Conservation (phyloP, 1,139 yeast genomes). For the Taiozyma sp. region DNA sequence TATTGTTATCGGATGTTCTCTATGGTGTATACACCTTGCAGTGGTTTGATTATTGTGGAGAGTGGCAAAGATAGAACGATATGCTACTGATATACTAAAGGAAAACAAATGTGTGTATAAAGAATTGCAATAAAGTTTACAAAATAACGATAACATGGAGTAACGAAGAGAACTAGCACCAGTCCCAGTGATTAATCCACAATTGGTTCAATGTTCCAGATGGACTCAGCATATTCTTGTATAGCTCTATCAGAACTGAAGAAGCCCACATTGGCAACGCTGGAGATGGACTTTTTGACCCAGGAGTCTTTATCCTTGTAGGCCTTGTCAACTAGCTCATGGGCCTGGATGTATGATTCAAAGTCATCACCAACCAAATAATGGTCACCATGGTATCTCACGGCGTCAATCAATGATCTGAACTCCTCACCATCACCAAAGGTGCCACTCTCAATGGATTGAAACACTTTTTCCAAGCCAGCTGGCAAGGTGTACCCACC, state of each 20-base stretch:
- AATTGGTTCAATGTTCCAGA: conserved; percentile 87
- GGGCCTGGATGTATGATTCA: conserved; percentile 81
- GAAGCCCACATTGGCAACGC: conserved; percentile 94
- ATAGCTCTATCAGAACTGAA: conserved; percentile 89
- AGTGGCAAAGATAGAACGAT: too few relatives aligned
- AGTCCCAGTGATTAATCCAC: not conserved
- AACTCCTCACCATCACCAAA: conserved; percentile 75
- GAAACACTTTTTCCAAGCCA: conserved; percentile 56
- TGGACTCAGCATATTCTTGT: conserved; percentile 87
- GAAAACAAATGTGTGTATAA: too few relatives aligned
- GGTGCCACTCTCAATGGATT: conserved; percentile 60
- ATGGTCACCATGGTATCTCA: conserved; percentile 73
- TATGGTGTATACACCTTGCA: too few relatives aligned
- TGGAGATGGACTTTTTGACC: conserved; percentile 69
- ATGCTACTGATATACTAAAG: too few relatives aligned
- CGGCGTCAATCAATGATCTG: conserved; percentile 62
- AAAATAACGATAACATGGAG: not conserved
- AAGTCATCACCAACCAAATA: conserved; percentile 88
- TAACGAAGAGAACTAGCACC: not conserved
- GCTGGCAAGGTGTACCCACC: conserved; percentile 48
- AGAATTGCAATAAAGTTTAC: too few relatives aligned
- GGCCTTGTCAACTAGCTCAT: conserved; percentile 67
- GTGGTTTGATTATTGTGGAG: too few relatives aligned
- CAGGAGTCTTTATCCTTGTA: conserved; percentile 65
- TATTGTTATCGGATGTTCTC: too few relatives aligned